Percentiles rank a stretch among this genome's conserved stretches.
These are phyloP conservation scores for Rhinocladiella mackenziei DNA, from an alignment of 2,329 filamentous ascomycete genomes.

Conservation along the genomic window DNA sequence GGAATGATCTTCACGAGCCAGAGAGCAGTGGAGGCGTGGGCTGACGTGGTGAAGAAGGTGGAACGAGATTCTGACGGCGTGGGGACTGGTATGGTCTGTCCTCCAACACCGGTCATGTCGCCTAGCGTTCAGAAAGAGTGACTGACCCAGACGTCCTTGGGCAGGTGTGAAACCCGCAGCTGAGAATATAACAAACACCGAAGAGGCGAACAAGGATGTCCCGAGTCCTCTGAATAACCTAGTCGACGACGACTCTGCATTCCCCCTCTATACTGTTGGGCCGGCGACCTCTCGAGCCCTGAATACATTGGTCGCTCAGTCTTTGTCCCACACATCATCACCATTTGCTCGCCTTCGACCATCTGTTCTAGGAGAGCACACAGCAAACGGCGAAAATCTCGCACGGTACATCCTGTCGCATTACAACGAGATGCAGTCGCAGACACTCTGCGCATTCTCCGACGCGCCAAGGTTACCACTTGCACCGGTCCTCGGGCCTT, in stretches of 20 bases:
- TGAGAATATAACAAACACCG: too few species aligned
- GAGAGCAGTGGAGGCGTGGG: slow-evolving; percentile 46
- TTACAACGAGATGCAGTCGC: slow-evolving; percentile 51
- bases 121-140: not conserved
- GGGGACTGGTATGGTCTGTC: slow-evolving; percentile 31
- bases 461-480: slow-evolving; percentile 25
- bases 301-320: slow-evolving; percentile 45
- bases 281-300: slow-evolving; percentile 63
- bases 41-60: slow-evolving; percentile 34
- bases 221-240: too few species aligned
- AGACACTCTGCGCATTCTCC: slow-evolving; percentile 17
- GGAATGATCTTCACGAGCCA: slow-evolving; percentile 50
- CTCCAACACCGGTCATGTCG: not conserved
- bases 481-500: slow-evolving; percentile 24
- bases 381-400: slow-evolving; percentile 78
- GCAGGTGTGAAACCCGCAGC: too few species aligned
- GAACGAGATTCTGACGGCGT: slow-evolving; percentile 10
- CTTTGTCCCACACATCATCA: slow-evolving; percentile 21
- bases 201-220: too few species aligned
- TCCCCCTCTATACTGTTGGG: slow-evolving; percentile 47
- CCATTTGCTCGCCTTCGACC: slow-evolving; percentile 40
- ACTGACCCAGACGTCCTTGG: slow-evolving; percentile 1
- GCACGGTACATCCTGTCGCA: slow-evolving; percentile 74
- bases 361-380: slow-evolving; percentile 71
- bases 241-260: slow-evolving; percentile 20